Conservation (phyloP, 768 basidiomycete genomes). For the Phanerodontia chrysosporium region DNA sequence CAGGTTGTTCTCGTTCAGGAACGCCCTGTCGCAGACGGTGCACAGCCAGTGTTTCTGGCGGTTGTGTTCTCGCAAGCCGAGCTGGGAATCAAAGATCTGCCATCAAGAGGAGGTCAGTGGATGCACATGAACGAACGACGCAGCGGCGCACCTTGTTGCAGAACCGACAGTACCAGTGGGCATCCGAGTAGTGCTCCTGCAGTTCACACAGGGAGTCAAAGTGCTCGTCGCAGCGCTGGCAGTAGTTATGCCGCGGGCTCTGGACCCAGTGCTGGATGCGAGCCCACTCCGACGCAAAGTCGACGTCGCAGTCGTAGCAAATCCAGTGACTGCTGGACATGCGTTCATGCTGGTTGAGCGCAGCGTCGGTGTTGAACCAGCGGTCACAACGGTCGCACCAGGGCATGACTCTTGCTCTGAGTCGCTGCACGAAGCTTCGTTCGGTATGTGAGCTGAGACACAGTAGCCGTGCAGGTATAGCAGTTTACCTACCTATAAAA, state of each 20-base stretch:
- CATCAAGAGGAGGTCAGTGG: too few species aligned
- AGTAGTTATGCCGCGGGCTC: conserved; percentile 18
- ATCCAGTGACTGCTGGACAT: conserved; percentile 34
- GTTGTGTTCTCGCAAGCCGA: conserved; percentile 11
- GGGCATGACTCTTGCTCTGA: background rate
- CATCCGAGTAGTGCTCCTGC: conserved; percentile 11
- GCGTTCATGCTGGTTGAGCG: conserved; percentile 24
- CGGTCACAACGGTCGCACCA: conserved; percentile 27
- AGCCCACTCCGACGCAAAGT: conserved; percentile 32
- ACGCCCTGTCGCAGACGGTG: conserved; percentile 21
- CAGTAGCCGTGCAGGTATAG: too few species aligned
- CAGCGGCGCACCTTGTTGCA: conserved; percentile 5
- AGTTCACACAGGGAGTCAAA: conserved; percentile 8
- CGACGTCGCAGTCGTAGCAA: conserved; percentile 42
- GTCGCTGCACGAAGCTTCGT: too few species aligned
- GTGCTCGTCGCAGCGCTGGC: conserved; percentile 9
- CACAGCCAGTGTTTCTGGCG: conserved; percentile 8
- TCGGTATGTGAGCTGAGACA: too few species aligned
- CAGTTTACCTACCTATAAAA: too few species aligned
- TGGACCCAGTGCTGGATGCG: conserved; percentile 19
- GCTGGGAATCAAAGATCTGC: conserved; percentile 2
- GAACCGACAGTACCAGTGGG: conserved; percentile 8
- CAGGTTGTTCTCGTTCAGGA: conserved; percentile 36
- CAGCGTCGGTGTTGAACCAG: conserved; percentile 17
- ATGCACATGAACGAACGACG: background rate